phyloP scores from a whole-genome alignment of 495 filamentous ascomycete species.

The Neurospora sp. region DNA sequence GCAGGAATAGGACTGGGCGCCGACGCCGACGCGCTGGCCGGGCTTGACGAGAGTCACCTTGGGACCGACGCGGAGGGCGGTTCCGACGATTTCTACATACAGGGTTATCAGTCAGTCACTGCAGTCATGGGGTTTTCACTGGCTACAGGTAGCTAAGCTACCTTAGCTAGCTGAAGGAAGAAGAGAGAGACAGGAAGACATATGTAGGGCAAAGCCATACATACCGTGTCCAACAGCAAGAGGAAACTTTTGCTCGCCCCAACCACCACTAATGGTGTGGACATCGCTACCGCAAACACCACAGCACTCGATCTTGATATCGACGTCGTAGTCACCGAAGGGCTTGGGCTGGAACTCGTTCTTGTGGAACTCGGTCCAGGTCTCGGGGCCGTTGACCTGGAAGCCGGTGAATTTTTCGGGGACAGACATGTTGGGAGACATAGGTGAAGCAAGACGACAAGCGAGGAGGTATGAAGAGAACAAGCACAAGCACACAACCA shows the following conservation, averaged over 20 bases:
- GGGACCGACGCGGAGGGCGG: conserved; percentile 42
- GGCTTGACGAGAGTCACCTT: conserved; percentile 44
- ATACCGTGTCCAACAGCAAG: conserved; percentile 43
- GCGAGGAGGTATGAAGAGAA: neutral
- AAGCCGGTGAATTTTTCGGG: conserved; percentile 40
- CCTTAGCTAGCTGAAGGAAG: neutral
- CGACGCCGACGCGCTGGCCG: conserved; percentile 48
- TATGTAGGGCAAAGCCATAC: neutral
- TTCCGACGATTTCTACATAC: conserved; percentile 33
- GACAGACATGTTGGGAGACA: conserved; percentile 20
- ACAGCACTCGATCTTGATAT: conserved; percentile 44
- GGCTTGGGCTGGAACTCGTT: conserved; percentile 48
- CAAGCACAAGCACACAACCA: neutral
- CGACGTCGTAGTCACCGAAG: conserved; percentile 48
- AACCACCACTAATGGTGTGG: conserved; percentile 46
- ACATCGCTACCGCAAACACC: conserved; percentile 50
- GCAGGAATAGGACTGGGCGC: conserved; percentile 46
- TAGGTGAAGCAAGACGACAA: neutral
- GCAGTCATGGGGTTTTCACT: neutral
- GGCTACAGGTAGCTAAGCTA: neutral
- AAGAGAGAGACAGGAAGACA: neutral
- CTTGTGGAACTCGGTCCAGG: conserved; percentile 45
- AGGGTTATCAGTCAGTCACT: neutral
- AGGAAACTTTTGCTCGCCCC: conserved; percentile 44
- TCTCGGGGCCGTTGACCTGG: conserved; percentile 41